Evolutionary conservation across 2,329 filamentous ascomycete genomes (phyloP), one percentile per base, ranked within the genome.

Genomic region (Nothopassalora personata): DNA sequence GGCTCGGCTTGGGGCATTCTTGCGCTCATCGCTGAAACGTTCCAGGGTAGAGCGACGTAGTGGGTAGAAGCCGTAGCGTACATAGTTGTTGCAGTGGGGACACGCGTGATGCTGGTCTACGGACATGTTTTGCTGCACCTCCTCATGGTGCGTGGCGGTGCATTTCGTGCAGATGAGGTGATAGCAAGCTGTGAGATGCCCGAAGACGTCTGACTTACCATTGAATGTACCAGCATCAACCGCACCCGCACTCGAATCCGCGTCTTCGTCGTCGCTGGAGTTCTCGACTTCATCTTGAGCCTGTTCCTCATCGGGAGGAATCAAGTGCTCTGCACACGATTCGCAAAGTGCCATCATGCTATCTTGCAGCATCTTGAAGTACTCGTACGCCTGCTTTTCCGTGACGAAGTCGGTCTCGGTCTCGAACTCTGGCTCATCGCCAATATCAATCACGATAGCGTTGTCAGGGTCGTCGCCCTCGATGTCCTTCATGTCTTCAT

Each of bases 371-470:
- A 97, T 79, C 36, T 86, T 84, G 64, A 95, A 88, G 78, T 92
- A 90, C 67, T 93, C 88, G 68, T 96, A 95, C 0, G 91, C 91
- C 71, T 91, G 87, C 59, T 84, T 83, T 50, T 88, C 81, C 6
- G 82, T 83, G 23, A 92, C 79, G 13, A 79, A 81, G 2, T 80
- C 80, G 8, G 80, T 70, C 18, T 75, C 78, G 13, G 87, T 84
- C 5, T 86, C 86, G 3, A 56, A 30, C 1, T 64, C 68, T 1
- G 68, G 67, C 46, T 92, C 88, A 52, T 91, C 90, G 61, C 94
- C 91, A 23, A 97, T 81, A 66, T 95, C 89, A 68, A 99, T 96
- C 2, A 94, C 90, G 64, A 90, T 90, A 43, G 90, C 87, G 8
- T 86, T 85, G n/a, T 86, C 91, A 74, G 90, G 82, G 52, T 69